Evolutionary conservation across 2,329 filamentous ascomycete species (phyloP), one percentile per base, ranked within the genome.

Genomic region (Gremmenia infestans): DNA sequence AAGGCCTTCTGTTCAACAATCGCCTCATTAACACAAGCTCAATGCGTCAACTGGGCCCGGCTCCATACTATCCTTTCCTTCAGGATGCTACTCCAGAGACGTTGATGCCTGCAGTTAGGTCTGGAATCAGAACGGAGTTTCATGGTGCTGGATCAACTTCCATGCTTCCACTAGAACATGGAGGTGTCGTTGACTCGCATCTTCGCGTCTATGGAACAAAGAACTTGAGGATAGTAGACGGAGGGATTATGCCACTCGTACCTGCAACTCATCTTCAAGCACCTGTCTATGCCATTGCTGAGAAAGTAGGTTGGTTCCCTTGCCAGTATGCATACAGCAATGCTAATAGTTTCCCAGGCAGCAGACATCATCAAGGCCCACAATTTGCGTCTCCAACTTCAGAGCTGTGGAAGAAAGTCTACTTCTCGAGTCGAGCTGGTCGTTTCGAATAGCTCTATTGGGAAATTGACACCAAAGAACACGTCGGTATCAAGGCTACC

Each of bases 191-290:
- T 9, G 64, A 66, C 55, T 48, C 57, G 12, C 53, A 54, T 47
- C 60, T 68, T 19, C 53, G 57, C n/a, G 66, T 68, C 4, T 67
- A 67, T 47, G 64, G 66, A 14, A 64, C 60, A 1, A 55, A 58
- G 36, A 64, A 62, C 14, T 53, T 68, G 25, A 55, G 65, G 40
- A 56, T 67, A 36, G 61, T 64, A 14, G 66, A 68, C 64, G 63
- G 61, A 9, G 57, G 64, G 3, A 62, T 66, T 25, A 58, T 67
- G n/a, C 65, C 64, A 19, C 48, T 63, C 5, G 52, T 65, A 8
- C 60, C 61, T 6, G 61, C 60, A 2, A 53, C 60, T 15, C 61
- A 67, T 53, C 43, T 65, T 5, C 59, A 62, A 22, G 59, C 62
- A n/a, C 49, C 58, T 32, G 61, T 63, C 5, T 64, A 66, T 53